A percentile compares a stretch with the other conserved stretches of the same genome.
These are phyloP conservation scores for Elasticomyces elasticus DNA, from an alignment of 495 filamentous ascomycete genomes.

Conservation along the genomic window DNA sequence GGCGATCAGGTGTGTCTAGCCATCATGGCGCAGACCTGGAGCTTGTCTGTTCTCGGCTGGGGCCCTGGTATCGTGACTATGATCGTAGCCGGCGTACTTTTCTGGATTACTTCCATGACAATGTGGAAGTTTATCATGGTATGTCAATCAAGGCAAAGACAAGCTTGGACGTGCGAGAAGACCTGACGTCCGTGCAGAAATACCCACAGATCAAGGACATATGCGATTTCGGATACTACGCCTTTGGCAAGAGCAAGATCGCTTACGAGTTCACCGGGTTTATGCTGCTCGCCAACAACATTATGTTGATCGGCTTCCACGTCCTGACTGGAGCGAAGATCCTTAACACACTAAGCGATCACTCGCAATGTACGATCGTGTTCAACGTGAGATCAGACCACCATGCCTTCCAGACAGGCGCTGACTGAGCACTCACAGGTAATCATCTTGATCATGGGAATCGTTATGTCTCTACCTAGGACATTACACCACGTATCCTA, in stretches of 20 bases:
- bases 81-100: conserved; percentile 58
- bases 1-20: conserved; percentile 85
- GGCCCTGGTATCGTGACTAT: conserved; percentile 56
- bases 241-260: conserved; percentile 66
- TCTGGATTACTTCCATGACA: conserved; percentile 65
- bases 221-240: conserved; percentile 78
- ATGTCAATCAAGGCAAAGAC: neutral
- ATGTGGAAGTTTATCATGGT: conserved; percentile 46
- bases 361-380: conserved; percentile 56
- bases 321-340: conserved; percentile 68
- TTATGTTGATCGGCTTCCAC: conserved; percentile 73
- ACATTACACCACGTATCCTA: conserved; percentile 37
- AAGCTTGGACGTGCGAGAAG: neutral
- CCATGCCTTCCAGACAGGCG: neutral
- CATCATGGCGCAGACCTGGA: conserved; percentile 87
- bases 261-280: conserved; percentile 73
- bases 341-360: conserved; percentile 68
- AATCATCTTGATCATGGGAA: conserved; percentile 30
- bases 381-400: conserved; percentile 39
- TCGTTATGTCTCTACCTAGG: conserved; percentile 5
- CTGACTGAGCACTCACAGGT: conserved; percentile 16
- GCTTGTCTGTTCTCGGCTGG: conserved; percentile 73
- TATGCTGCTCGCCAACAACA: conserved; percentile 86
- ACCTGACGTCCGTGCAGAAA: conserved; percentile 31
- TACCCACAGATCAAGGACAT: conserved; percentile 79